Evolutionary conservation across 2,329 filamentous ascomycete species (phyloP).

Genomic region (Paracamarosporium sp.): DNA sequence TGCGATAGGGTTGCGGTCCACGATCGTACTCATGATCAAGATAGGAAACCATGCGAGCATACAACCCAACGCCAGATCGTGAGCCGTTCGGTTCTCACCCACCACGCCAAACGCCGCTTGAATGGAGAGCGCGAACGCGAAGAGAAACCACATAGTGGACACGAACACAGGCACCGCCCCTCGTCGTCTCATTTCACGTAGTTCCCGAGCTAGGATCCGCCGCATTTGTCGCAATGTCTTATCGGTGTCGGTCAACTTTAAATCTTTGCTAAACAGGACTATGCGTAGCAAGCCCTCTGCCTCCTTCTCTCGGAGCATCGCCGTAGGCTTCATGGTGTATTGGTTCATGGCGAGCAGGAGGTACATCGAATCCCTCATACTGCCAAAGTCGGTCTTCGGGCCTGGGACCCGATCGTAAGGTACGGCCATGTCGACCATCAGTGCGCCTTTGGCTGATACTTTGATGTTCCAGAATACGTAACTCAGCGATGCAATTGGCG

Average conservation of each 20-base stretch:
- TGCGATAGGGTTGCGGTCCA: slow-evolving; percentile 55
- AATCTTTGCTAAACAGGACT: slow-evolving; percentile 49
- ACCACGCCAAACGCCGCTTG: slow-evolving; percentile 44
- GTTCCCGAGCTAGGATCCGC: slow-evolving; percentile 45
- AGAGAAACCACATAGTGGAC: slow-evolving; percentile 53
- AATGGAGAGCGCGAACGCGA: slow-evolving; percentile 46
- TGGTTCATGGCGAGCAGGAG: slow-evolving; percentile 55
- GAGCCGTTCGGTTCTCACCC: slow-evolving; percentile 51
- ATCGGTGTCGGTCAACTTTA: slow-evolving; percentile 35
- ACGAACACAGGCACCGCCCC: slow-evolving; percentile 52
- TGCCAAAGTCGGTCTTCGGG: slow-evolving; percentile 41
- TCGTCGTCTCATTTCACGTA: slow-evolving; percentile 50
- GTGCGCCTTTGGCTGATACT: slow-evolving; percentile 46
- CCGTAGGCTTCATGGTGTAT: slow-evolving; percentile 47
- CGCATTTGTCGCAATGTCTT: slow-evolving; percentile 42
- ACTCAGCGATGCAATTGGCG: slow-evolving; percentile 44
- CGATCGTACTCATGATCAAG: slow-evolving; percentile 52
- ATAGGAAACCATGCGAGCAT: slow-evolving; percentile 56
- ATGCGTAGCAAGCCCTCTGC: slow-evolving; percentile 50
- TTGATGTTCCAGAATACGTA: slow-evolving; percentile 52
- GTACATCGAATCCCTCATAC: slow-evolving; percentile 53
- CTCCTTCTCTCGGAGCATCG: slow-evolving; percentile 29
- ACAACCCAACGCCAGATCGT: slow-evolving; percentile 54
- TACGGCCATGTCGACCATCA: slow-evolving; percentile 50
- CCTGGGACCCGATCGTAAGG: slow-evolving; percentile 36